phyloP scores from a whole-genome alignment of 176 grass and related monocot species.

The Cenchrus fungigraminus region DNA sequence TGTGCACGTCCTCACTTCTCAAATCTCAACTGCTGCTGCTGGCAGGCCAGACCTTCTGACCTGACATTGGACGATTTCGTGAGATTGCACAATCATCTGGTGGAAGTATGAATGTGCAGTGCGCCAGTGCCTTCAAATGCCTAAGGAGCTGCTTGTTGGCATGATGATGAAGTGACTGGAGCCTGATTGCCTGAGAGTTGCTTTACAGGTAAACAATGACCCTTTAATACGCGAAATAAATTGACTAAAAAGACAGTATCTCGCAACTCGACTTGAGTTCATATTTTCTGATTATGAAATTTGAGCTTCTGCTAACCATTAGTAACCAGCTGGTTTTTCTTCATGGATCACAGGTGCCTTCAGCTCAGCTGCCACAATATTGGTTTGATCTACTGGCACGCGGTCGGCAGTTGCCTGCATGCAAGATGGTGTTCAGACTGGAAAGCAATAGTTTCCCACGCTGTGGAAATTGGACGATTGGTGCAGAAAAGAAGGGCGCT shows the following conservation, averaged over 20 bases:
- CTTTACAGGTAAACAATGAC: slow-evolving; percentile 31
- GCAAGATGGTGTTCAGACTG: slow-evolving; percentile 12
- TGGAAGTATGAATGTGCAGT: slow-evolving; percentile 41
- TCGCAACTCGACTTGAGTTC: not conserved
- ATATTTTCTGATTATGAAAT: not conserved
- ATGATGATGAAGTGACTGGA: slow-evolving; percentile 1
- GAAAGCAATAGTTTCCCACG: slow-evolving; percentile 10
- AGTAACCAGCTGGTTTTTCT: not conserved
- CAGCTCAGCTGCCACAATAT: not conserved
- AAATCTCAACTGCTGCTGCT: not conserved
- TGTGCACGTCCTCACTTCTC: not conserved
- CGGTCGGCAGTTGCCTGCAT: not conserved
- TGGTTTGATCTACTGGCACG: not conserved
- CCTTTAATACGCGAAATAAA: not conserved
- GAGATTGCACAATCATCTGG: slow-evolving; percentile 75
- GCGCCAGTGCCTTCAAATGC: not conserved
- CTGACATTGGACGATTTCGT: slow-evolving; percentile 86
- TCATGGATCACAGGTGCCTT: not conserved
- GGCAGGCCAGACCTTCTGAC: slow-evolving; percentile 87
- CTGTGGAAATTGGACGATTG: not conserved
- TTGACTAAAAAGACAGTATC: not conserved
- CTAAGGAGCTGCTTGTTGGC: not conserved
- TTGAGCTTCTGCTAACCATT: slow-evolving; percentile 21
- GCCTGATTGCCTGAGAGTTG: not conserved
- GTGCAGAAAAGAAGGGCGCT: not conserved